Base-by-base conservation (phyloP, 164 flowering plant species). In the Nymphaea thermarum region DNA sequence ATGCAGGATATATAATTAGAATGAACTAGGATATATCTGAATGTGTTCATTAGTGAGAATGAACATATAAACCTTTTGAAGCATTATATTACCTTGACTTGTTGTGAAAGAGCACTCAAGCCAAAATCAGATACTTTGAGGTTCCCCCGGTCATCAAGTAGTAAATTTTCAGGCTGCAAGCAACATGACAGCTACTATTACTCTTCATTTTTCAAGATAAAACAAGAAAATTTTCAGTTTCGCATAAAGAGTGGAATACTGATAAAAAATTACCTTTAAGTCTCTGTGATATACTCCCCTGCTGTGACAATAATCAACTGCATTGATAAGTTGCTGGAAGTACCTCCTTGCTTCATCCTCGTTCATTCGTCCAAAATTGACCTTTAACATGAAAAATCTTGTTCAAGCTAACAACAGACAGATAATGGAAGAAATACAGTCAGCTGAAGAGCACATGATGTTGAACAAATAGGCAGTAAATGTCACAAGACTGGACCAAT, bases 51-150 rank as follows among this genome's bases (percentile, higher is more conserved):
- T 45, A 45, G 11, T 10, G 7, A 45, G 53, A 45, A 45, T 5
- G 53, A 10, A 45, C 53, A 45, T 5, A 45, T 10, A 45, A 25
- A 45, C 11, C 5, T 45, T 45, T 45, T 45, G 11, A 10, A 45
- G 11, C 53, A 45, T 5, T 45, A 10, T 82, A 90, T 83, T 82
- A 90, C 96, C 90, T 82, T 74, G 80, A 88, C 86, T 85, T 90
- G 94, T 73, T 82, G 90, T 10, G 96, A 88, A 42, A 90, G 77
- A 62, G 96, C 96, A 79, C 96, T 90, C 71, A 90, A 81, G 61
- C 96, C 96, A 79, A 88, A 90, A 79, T 90, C 96, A 63, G 96
- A 90, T 74, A 90, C 88, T 80, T 90, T 90, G 43, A 90, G 91
- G 74, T 84, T 85, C 44, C 94, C 96, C 73, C 66, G 67, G 25